phyloP scores from a whole-genome alignment of 352 stramenopile species.

The Phytophthora europaea region DNA sequence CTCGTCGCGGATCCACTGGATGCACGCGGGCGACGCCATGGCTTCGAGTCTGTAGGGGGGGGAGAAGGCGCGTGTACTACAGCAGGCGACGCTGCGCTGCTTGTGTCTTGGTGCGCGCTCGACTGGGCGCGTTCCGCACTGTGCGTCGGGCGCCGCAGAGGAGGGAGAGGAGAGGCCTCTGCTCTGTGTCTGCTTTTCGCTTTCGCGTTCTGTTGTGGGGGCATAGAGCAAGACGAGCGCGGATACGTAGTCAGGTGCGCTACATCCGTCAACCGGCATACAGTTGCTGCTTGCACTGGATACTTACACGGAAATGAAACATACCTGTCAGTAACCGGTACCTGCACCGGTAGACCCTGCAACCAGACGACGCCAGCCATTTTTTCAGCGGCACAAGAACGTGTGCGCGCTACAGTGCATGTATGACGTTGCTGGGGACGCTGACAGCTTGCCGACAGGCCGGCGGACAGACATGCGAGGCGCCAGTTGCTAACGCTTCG shows the following conservation, averaged over 20 bases:
- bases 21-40: constrained; percentile 44
- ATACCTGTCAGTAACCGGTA: too few relatives aligned
- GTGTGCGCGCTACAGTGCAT: neutral
- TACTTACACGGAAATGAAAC: too few relatives aligned
- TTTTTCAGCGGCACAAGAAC: constrained; percentile 31
- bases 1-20: constrained; percentile 75
- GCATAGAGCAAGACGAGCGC: neutral
- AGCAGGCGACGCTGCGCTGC: neutral
- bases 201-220: neutral
- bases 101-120: constrained; percentile 5
- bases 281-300: too few relatives aligned
- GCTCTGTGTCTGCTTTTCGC: neutral
- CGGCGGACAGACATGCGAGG: constrained; percentile 10
- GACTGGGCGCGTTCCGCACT: constrained; percentile 16
- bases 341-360: neutral
- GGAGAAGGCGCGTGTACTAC: neutral
- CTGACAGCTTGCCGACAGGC: neutral
- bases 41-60: neutral
- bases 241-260: neutral
- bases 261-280: neutral
- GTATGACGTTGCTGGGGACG: constrained; percentile 8
- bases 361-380: constrained; percentile 29
- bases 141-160: constrained; percentile 13
- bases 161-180: neutral
- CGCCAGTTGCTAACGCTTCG: constrained; percentile 1